phyloP scores from a whole-genome alignment of 2,329 filamentous ascomycete species.

The Chrysoporthe austroafricana region DNA sequence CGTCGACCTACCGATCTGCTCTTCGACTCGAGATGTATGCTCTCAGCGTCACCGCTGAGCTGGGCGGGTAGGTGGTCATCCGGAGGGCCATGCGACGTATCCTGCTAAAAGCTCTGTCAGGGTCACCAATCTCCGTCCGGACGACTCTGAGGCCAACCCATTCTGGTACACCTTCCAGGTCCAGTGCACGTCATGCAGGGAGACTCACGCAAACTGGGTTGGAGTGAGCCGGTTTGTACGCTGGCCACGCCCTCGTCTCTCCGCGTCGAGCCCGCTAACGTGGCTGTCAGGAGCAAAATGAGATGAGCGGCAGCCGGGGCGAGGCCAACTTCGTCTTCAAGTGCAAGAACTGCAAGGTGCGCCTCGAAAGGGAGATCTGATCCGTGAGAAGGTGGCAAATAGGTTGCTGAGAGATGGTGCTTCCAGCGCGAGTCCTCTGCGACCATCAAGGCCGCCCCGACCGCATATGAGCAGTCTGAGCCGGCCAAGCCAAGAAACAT shows the following conservation, averaged over 20 bases:
- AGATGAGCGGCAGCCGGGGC: conserved; percentile 89
- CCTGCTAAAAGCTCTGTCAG: conserved; percentile 49
- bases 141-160: conserved; percentile 77
- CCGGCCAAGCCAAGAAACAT: conserved; percentile 78
- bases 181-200: conserved; percentile 96
- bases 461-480: conserved; percentile 70
- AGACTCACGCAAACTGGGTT: conserved; percentile 85
- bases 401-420: conserved; percentile 3
- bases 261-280: conserved; percentile 8
- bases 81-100: too few relatives aligned
- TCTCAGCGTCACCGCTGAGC: conserved; percentile 68
- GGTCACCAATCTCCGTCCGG: conserved; percentile 85
- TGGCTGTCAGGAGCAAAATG: conserved; percentile 73
- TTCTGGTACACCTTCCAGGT: conserved; percentile 99
- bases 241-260: conserved; percentile 29
- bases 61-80: conserved; percentile 61
- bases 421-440: conserved; percentile 80
- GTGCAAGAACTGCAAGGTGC: conserved; percentile 96
- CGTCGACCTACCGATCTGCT: not conserved
- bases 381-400: not conserved
- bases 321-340: conserved; percentile 99
- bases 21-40: conserved; percentile 59
- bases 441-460: conserved; percentile 75
- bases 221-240: conserved; percentile 86
- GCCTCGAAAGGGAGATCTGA: conserved; percentile 29